Evolutionary conservation across 1,284 basidiomycete species (phyloP), one percentile per base, ranked within the genome.

Genomic region (Ganoderma lingzhi): DNA sequence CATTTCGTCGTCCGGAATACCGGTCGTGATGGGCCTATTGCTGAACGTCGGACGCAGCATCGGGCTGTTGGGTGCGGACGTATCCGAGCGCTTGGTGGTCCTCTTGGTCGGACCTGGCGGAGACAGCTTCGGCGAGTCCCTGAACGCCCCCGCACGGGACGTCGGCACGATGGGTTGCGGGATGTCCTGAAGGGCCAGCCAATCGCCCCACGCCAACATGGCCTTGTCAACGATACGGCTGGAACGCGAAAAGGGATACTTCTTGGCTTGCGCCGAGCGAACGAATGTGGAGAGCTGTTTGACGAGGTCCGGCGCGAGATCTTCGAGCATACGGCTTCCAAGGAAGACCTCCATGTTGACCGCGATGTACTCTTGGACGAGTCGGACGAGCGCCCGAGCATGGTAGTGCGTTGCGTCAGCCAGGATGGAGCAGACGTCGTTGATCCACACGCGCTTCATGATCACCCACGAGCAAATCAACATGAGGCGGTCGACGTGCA

Each of bases 281-380:
- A 93, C 84, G 70, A 89, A 93, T 1, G 78, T 77, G 0, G 91
- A 86, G 3, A 99, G 86, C 66, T 92, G 88, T 59, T 87, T 87
- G 68, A 98, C 81, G 41, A 96, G 86, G 41, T 87, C 85, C 30
- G 84, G 79, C 3, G 92, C 85, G 61, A 98, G 86, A 73, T 94
- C 93, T 62, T 93, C 89, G 30, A 99, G 86, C 75, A 96, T 87
- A 5, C 89, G 88, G 39, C 85, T 86, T 78, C 98, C 96, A 30
- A 99, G 87, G 65, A 98, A 86, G 0, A 92, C 91, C 79, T 99
- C 98, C 84, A 98, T 86, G 77, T 95, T 96, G 68, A 89, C 87
- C 2, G 89, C 84, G 74, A 97, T 92, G 80, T 97, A 99, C 55
- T 87, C 87, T 79, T 97, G 94, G 19, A 97, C 84, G 62, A 91